Base-by-base conservation (phyloP, 129 eudicot species). In the Deinandra increscens region DNA sequence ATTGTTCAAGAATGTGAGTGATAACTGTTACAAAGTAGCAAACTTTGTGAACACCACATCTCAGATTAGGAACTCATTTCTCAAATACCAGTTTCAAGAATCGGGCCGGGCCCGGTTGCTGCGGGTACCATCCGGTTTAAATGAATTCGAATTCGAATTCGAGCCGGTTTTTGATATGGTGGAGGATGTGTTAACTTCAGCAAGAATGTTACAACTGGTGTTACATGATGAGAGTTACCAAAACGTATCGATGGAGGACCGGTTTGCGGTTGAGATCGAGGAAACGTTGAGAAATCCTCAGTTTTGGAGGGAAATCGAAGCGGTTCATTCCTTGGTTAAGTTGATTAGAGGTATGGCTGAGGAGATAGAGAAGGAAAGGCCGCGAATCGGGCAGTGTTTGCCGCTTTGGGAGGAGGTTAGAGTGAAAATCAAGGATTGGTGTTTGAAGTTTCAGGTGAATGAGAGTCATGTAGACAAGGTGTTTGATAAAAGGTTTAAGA, bases 351-450 rank as follows among this genome's bases (percentile, higher is more conserved):
- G 46, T 33, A 85, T 91, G 88, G 75, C 90, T 34, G 73, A 50
- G 46, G 96, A 91, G 58, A 85, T 91, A n/a, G 88, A 85, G 65
- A 54, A 73, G 2, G 97, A 91, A 59, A 80, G 83, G 61, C 93
- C 96, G 1, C 72, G 90, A 15, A 74, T 88, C 12, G 93, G 97
- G 53, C 96, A 88, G 78, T 91, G 97, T 83, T 85, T 91, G 23
- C 92, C 96, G 3, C 86, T 91, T 8, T 91, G 97, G 97, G 90
- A 91, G 36, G 97, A 91, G 58, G 84, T 91, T 15, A 71, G 93
- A 58, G 67, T 78, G 43, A 88, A 84, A 65, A 71, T 88, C 43
- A 85, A 73, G 75, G 90, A 91, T 15, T 91, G 96, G 93, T 88
- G 96, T 79, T 51, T 64, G 2, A 91, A 84, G 64, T 91, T 71